Conservation (phyloP, 768 basidiomycete species). For the Dendrothele bispora region DNA sequence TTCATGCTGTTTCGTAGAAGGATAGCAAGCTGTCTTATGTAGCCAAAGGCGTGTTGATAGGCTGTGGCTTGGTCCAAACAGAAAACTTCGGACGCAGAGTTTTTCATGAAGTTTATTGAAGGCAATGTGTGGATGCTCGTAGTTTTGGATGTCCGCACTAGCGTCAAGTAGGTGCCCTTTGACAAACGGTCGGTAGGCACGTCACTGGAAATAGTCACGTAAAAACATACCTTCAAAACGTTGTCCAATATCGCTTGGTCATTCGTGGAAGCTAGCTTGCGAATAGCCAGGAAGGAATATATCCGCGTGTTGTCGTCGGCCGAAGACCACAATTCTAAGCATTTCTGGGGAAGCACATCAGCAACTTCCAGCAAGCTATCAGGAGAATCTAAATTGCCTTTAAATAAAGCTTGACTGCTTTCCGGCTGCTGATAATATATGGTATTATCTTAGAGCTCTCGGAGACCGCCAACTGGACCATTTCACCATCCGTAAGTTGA, state of each 20-base stretch:
- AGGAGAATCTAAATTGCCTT: constrained; percentile 57
- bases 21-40: constrained; percentile 93
- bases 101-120: constrained; percentile 95
- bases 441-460: constrained; percentile 91
- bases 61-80: constrained; percentile 69
- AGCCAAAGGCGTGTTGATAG: constrained; percentile 95
- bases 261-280: constrained; percentile 72
- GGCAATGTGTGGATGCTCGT: constrained; percentile 88
- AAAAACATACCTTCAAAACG: constrained; percentile 71
- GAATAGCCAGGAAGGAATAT: constrained; percentile 80
- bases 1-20: constrained; percentile 92
- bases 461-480: constrained; percentile 66
- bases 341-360: constrained; percentile 49
- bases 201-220: constrained; percentile 5
- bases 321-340: constrained; percentile 81
- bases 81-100: constrained; percentile 92
- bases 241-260: constrained; percentile 83
- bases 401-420: constrained; percentile 81
- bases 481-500: constrained; percentile 69
- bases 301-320: constrained; percentile 82
- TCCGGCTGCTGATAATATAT: constrained; percentile 82
- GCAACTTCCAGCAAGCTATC: no score
- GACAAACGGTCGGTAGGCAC: neutral
- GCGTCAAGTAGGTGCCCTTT: constrained; percentile 84
- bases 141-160: constrained; percentile 81